A percentile compares a stretch with the other conserved stretches of the same genome.
Conservation (phyloP, 2,329 filamentous ascomycete species). For the Fusarium sambucinum region DNA sequence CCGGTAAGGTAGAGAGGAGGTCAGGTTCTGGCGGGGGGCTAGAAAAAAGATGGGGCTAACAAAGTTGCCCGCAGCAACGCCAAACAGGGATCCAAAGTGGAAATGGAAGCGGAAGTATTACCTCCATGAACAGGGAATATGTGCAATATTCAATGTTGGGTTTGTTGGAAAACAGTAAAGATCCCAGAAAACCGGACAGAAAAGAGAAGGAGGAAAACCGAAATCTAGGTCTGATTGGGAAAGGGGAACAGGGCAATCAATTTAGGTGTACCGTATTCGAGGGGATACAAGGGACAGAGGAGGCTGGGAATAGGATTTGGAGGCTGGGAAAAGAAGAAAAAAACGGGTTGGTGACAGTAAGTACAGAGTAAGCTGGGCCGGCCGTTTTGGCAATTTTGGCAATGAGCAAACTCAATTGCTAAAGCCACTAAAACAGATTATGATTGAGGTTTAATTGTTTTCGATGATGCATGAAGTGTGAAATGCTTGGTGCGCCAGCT, state of each 20-base stretch:
- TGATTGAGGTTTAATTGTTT: conserved; percentile 4
- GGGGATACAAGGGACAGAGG: conserved; percentile 23
- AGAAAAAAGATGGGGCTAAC: conserved; percentile 39
- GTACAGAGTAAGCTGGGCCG: conserved; percentile 9
- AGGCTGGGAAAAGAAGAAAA: conserved; percentile 28
- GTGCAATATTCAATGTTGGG: conserved; percentile 14
- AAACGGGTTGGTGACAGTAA: conserved; percentile 23
- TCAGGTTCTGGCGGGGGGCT: conserved; percentile 22
- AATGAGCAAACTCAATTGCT: conserved; percentile 27
- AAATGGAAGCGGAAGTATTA: neutral
- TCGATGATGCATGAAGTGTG: conserved; percentile 17
- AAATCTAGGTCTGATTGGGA: conserved; percentile 19
- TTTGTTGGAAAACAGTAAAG: conserved; percentile 13
- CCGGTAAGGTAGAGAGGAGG: conserved; percentile 22
- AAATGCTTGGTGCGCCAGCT: neutral
- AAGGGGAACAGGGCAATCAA: conserved; percentile 19
- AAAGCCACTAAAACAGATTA: conserved; percentile 13
- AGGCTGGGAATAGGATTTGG: conserved; percentile 28
- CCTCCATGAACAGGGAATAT: conserved; percentile 16
- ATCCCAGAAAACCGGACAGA: conserved; percentile 6
- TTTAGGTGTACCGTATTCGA: conserved; percentile 29
- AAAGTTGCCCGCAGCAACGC: conserved; percentile 47
- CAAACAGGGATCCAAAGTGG: conserved; percentile 27
- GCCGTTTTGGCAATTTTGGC: conserved; percentile 29
- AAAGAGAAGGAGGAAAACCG: conserved; percentile 2